Evolutionary conservation across 2,329 filamentous ascomycete genomes (phyloP).

Genomic region (Fusarium albidum): DNA sequence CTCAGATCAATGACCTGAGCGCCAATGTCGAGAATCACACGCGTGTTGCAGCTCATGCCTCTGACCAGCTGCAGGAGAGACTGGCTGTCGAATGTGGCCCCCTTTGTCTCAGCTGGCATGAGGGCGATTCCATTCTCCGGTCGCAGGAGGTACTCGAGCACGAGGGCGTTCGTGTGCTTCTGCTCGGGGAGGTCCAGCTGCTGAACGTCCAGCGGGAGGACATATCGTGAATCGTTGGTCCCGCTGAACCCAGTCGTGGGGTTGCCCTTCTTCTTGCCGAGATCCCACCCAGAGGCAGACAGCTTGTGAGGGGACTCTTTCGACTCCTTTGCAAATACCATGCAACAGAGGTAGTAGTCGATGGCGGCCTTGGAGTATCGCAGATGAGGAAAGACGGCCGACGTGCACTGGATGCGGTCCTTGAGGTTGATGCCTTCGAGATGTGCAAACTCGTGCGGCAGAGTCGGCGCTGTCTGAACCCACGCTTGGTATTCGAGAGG

Average conservation of each 20-base stretch:
- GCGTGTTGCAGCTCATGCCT: conserved; percentile 47
- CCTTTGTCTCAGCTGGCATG: conserved; percentile 2
- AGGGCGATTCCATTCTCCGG: conserved; percentile 54
- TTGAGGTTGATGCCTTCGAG: conserved; percentile 65
- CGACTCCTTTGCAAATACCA: conserved; percentile 69
- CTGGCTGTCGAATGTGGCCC: conserved; percentile 39
- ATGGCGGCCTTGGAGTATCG: conserved; percentile 61
- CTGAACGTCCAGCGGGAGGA: conserved; percentile 64
- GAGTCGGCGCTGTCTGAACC: conserved; percentile 45
- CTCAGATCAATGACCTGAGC: conserved; percentile 72
- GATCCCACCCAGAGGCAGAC: conserved; percentile 73
- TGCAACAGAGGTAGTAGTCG: conserved; percentile 67
- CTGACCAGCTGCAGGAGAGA: conserved; percentile 54
- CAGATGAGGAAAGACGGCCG: conserved; percentile 61
- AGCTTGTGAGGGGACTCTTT: conserved; percentile 71
- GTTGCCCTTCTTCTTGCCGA: conserved; percentile 56
- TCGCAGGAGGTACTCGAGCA: conserved; percentile 66
- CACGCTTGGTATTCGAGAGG: conserved; percentile 60
- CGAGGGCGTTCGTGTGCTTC: conserved; percentile 72
- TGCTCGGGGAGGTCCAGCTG: conserved; percentile 65
- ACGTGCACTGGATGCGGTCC: conserved; percentile 57
- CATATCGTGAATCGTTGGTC: conserved; percentile 68
- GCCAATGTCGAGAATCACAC: conserved; percentile 75
- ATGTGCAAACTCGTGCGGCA: conserved; percentile 49
- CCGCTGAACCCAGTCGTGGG: conserved; percentile 74